Conservation (phyloP, 805 yeast species). For the Blastobotrys parvus region DNA sequence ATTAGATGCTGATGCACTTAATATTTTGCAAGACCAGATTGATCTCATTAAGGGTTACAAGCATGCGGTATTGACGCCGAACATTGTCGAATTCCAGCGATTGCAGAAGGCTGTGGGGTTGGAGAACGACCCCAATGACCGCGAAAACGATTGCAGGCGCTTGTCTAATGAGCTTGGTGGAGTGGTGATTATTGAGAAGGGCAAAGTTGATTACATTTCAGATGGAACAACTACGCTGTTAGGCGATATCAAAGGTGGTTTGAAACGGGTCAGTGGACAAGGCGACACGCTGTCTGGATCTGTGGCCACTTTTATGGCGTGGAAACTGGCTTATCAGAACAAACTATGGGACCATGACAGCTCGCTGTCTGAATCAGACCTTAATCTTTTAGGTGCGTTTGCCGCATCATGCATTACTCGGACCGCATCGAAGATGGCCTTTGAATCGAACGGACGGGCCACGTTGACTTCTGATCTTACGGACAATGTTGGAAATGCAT, state of each 20-base stretch:
- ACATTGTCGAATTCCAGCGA: slow-evolving; percentile 74
- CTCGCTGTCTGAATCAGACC: slow-evolving; percentile 26
- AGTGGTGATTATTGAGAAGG: slow-evolving; percentile 66
- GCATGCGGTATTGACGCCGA: slow-evolving; percentile 77
- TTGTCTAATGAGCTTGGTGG: slow-evolving; percentile 47
- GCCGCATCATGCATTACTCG: slow-evolving; percentile 68
- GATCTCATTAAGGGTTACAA: slow-evolving; percentile 44
- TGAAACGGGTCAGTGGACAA: slow-evolving; percentile 88
- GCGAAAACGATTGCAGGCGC: slow-evolving; percentile 26
- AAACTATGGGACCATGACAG: slow-evolving; percentile 48
- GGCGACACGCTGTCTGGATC: slow-evolving; percentile 90
- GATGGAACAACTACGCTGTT: slow-evolving; percentile 36
- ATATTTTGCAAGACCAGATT: slow-evolving; percentile 51
- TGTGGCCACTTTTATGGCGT: slow-evolving; percentile 71
- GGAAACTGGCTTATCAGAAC: slow-evolving; percentile 60
- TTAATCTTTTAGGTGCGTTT: slow-evolving; percentile 39
- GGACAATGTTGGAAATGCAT: slow-evolving; percentile 56
- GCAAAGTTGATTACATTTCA: slow-evolving; percentile 56
- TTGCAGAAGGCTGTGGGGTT: slow-evolving; percentile 42
- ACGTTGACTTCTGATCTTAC: slow-evolving; percentile 84
- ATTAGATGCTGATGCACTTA: slow-evolving; percentile 87
- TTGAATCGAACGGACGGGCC: slow-evolving; percentile 53
- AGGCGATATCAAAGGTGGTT: slow-evolving; percentile 51
- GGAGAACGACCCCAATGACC: slow-evolving; percentile 12
- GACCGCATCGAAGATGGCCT: slow-evolving; percentile 58